Percentiles rank a stretch among this genome's conserved stretches.
phyloP scores from a whole-genome alignment of 139 green algal genomes.

The Gonium pectorale region DNA sequence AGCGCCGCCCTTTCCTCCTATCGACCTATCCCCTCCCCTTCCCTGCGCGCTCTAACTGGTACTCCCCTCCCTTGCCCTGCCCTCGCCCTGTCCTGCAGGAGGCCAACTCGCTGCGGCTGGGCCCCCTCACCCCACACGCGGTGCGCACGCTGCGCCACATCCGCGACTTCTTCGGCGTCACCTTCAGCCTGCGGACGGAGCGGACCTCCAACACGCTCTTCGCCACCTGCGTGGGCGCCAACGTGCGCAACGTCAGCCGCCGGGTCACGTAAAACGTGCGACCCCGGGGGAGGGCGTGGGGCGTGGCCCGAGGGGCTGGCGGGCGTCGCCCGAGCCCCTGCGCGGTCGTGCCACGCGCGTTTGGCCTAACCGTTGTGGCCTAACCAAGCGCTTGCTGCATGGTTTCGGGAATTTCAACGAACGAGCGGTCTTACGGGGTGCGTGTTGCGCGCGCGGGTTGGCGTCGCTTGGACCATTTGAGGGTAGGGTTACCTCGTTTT shows the following conservation, averaged over 20 bases:
- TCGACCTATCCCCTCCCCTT: neutral
- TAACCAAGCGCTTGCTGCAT: too few relatives aligned
- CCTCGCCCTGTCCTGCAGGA: constrained; percentile 38
- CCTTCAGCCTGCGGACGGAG: constrained; percentile 91
- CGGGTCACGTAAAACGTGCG: constrained; percentile 55
- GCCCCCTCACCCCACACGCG: constrained; percentile 89
- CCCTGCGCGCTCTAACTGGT: neutral
- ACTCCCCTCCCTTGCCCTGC: neutral
- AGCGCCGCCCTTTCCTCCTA: neutral
- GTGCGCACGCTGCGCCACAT: constrained; percentile 90
- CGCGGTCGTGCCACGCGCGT: too few relatives aligned
- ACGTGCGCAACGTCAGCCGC: constrained; percentile 87
- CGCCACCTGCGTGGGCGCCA: constrained; percentile 90
- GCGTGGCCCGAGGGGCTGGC: neutral
- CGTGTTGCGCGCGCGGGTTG: too few relatives aligned
- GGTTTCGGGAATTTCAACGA: too few relatives aligned
- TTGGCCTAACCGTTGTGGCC: neutral
- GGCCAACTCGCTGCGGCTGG: constrained; percentile 72
- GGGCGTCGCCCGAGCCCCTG: neutral
- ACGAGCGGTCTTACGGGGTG: neutral
- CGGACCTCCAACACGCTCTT: constrained; percentile 90
- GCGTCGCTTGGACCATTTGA: neutral
- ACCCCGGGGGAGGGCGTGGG: neutral
- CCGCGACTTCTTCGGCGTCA: constrained; percentile 91
- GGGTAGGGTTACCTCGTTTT: neutral